Conservation (phyloP, 2,329 filamentous ascomycete genomes). For the Fusarium falciforme region DNA sequence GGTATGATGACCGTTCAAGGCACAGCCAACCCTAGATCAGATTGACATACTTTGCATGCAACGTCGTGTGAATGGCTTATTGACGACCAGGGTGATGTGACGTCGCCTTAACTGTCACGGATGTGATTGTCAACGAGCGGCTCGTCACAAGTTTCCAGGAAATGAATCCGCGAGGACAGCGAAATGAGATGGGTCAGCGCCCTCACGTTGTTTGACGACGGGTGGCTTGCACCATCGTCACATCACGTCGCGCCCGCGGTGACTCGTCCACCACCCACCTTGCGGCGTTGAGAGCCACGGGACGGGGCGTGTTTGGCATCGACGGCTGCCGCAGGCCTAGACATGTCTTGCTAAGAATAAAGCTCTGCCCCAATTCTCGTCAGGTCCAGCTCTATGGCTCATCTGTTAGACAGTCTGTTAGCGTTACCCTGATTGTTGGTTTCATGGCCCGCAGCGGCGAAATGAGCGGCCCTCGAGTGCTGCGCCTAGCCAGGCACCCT, state of each 20-base stretch:
- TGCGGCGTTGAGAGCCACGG: slow-evolving; percentile 26
- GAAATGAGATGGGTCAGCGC: slow-evolving; percentile 42
- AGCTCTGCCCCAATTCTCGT: slow-evolving; percentile 18
- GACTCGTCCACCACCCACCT: slow-evolving; percentile 16
- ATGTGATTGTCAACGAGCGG: slow-evolving; percentile 18
- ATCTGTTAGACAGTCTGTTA: slow-evolving; percentile 10
- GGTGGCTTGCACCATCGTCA: slow-evolving; percentile 38
- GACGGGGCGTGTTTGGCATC: slow-evolving; percentile 39
- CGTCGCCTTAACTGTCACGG: slow-evolving; percentile 14
- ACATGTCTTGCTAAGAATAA: slow-evolving; percentile 20
- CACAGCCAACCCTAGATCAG: slow-evolving; percentile 7
- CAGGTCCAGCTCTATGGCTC: slow-evolving; percentile 13
- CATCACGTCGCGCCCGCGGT: slow-evolving; percentile 27
- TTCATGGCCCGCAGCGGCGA: slow-evolving; percentile 9
- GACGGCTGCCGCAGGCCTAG: slow-evolving; percentile 23
- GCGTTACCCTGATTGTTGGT: slow-evolving; percentile 3
- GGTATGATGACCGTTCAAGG: slow-evolving; percentile 5
- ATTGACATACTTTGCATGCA: slow-evolving; percentile 18
- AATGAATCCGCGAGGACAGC: slow-evolving; percentile 41
- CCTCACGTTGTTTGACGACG: slow-evolving; percentile 17
- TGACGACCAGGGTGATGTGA: slow-evolving; percentile 37
- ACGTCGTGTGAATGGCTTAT: slow-evolving; percentile 22
- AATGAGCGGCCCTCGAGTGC: slow-evolving; percentile 12
- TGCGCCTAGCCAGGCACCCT: slow-evolving; percentile 1
- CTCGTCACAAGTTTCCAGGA: slow-evolving; percentile 35